Conservation (phyloP, 257 asterid genomes). For the Solanum medicagineum region DNA sequence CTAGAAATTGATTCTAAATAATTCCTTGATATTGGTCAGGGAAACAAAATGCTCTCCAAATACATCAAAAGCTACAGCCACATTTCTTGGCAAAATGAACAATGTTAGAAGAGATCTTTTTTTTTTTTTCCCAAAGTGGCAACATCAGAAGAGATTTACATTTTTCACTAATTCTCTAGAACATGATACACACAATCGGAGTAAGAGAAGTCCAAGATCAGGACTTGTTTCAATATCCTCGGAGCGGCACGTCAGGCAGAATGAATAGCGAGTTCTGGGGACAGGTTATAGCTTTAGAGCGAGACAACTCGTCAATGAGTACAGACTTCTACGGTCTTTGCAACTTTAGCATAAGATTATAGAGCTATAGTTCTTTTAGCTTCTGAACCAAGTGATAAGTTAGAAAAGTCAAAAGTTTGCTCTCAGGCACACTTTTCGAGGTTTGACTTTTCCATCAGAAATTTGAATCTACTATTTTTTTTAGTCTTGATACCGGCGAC, state of each 20-base stretch:
- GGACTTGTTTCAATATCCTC: neutral
- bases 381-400: too few species aligned
- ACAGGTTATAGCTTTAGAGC: neutral
- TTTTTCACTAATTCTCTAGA: neutral
- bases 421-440: too few species aligned
- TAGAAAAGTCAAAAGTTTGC: too few species aligned
- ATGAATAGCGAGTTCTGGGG: neutral
- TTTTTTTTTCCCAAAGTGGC: neutral
- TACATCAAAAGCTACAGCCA: neutral
- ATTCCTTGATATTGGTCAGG: neutral
- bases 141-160: neutral
- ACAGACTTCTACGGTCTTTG: neutral
- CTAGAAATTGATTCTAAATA: neutral
- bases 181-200: neutral
- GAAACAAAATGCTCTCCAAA: neutral
- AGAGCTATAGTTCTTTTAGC: too few species aligned
- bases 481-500: too few species aligned
- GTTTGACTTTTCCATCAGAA: too few species aligned
- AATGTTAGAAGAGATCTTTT: neutral
- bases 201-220: neutral
- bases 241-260: neutral
- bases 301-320: neutral
- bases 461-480: too few species aligned
- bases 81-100: neutral
- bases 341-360: neutral